Evolutionary conservation across 306 rosid genomes (phyloP).

Genomic region (Trifolium fragiferum): DNA sequence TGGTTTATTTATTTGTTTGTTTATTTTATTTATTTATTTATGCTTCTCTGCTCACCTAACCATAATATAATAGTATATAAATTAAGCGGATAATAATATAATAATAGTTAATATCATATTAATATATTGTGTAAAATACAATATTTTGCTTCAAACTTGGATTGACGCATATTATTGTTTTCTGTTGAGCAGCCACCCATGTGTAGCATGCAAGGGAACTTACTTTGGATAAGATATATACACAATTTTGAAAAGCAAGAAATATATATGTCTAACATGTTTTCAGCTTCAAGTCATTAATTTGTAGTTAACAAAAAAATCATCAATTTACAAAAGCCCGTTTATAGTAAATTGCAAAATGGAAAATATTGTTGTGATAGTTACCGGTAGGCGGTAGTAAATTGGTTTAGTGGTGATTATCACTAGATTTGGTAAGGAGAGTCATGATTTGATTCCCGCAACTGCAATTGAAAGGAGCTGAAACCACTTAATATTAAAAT

Average conservation of each 20-base stretch:
- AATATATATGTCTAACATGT: no score
- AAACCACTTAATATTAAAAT: no score
- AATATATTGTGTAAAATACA: neutral
- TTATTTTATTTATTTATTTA: slow-evolving; percentile 7
- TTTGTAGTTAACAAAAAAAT: no score
- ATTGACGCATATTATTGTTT: slow-evolving; percentile 19
- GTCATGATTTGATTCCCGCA: no score
- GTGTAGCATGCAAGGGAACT: neutral
- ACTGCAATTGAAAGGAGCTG: no score
- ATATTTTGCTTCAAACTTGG: slow-evolving; percentile 23
- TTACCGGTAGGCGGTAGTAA: no score
- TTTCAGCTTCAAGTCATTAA: no score
- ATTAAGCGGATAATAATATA: neutral
- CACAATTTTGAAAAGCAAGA: neutral
- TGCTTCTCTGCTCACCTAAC: neutral
- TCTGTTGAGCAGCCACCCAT: slow-evolving; percentile 30
- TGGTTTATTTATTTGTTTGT: neutral
- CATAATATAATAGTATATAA: neutral
- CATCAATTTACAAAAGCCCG: no score
- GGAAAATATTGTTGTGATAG: no score
- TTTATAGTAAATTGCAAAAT: no score
- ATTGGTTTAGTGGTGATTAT: no score
- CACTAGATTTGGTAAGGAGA: no score
- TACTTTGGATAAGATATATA: slow-evolving; percentile 1
- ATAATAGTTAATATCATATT: neutral